Conservation (phyloP, 768 basidiomycete genomes). For the Galerina marginata region DNA sequence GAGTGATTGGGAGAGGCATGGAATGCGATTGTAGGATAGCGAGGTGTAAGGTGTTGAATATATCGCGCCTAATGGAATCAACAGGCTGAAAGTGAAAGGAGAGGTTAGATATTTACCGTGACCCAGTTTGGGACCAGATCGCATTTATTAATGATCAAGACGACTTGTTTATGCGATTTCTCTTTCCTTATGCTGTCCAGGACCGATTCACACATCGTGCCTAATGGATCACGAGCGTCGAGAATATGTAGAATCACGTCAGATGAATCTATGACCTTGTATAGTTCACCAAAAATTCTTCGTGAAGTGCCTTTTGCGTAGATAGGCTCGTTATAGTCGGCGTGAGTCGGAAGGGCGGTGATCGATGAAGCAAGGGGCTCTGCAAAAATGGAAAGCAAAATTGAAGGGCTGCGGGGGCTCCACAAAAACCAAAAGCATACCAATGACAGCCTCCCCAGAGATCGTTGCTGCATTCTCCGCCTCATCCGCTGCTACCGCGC, state of each 20-base stretch:
- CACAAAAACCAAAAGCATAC: constrained; percentile 33
- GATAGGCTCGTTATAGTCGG: constrained; percentile 86
- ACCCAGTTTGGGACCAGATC: constrained; percentile 99
- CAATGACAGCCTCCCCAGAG: constrained; percentile 48
- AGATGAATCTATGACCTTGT: constrained; percentile 99
- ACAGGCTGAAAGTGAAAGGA: background rate
- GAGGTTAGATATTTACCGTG: constrained; percentile 64
- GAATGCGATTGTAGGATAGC: constrained; percentile 96
- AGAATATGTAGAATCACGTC: constrained; percentile 95
- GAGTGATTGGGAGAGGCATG: constrained; percentile 99
- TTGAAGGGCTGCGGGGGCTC: background rate
- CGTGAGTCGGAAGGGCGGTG: constrained; percentile 65
- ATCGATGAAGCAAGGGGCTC: constrained; percentile 56
- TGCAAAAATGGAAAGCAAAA: constrained; percentile 19
- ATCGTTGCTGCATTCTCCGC: constrained; percentile 49
- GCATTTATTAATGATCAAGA: constrained; percentile 97
- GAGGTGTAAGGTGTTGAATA: constrained; percentile 92
- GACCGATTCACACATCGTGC: constrained; percentile 93
- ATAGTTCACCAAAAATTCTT: constrained; percentile 96
- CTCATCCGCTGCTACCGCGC: constrained; percentile 59
- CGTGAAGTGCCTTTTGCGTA: constrained; percentile 95
- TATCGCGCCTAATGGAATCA: constrained; percentile 76
- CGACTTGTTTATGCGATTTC: constrained; percentile 96
- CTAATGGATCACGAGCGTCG: constrained; percentile 94
- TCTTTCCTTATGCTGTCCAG: constrained; percentile 94